Evolutionary conservation across 768 basidiomycete species (phyloP), one percentile per base, ranked within the genome.

Genomic region (Rossbeevera mucosa): DNA sequence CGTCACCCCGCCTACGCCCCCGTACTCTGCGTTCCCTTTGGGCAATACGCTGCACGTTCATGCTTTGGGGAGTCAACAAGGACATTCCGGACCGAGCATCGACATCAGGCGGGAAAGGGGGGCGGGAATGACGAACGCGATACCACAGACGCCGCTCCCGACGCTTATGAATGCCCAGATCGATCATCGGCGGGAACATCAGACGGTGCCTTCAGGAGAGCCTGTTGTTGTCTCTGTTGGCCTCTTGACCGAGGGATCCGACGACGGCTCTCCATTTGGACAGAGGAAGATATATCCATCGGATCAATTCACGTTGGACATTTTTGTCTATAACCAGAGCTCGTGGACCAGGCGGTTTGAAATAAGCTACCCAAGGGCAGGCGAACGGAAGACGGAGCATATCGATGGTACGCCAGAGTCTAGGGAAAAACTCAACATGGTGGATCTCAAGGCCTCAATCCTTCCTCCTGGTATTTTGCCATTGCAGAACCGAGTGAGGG

Each of bases 291-390:
- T 93, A 62, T 85, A 81, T 56, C 87, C 88, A 16, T 72, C 86
- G 24, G 83, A 89, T 59, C 73, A 78, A 46, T 94, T 94, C 64
- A 85, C 83, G 47, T 68, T 94, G 60, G 91, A 94, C 55, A 85
- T 93, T 3, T 93, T 94, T 60, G 88, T 93, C 50, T 92, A 86
- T 60, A 94, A 93, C 61, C 85, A 85, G 69, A 84, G 81, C 42
- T 72, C 79, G 41, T 83, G 86, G 82, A 83, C 82, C 47, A 76
- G 90, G 53, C 67, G 88, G 57, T 88, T 92, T 57, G 89, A 91
- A 68, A 76, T 92, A 31, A 83, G 79, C 26, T 85, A 79, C 66
- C 84, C 85, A 2, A 78, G 83, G 59, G 71, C 73, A 28, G 66
- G 79, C 51, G 72, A 76, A 60, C 70, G 80, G 46, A 73, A 71